Evolutionary conservation across 345 rosid genomes (phyloP).

Genomic region (Syzygium aromaticum): DNA sequence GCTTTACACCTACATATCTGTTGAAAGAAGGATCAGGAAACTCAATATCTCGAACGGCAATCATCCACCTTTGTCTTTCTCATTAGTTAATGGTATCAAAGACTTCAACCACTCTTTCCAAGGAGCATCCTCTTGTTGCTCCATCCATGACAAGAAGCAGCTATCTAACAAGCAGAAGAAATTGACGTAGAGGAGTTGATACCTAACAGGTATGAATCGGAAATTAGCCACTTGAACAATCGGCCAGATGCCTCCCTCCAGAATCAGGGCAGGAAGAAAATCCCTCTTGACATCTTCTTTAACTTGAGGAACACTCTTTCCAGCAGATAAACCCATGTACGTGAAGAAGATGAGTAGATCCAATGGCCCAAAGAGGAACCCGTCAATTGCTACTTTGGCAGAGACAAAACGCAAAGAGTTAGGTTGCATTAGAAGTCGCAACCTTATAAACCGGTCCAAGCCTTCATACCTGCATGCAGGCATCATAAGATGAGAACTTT

Average conservation of each 20-base stretch:
- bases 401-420: slow-evolving; percentile 65
- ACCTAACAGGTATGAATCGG: slow-evolving; percentile 73
- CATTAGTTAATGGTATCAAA: slow-evolving; percentile 7
- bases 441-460: slow-evolving; percentile 61
- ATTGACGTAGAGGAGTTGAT: slow-evolving; percentile 88
- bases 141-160: slow-evolving; percentile 80
- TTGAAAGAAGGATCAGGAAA: background rate
- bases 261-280: slow-evolving; percentile 74
- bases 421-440: slow-evolving; percentile 55
- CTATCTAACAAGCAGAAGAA: slow-evolving; percentile 87
- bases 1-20: background rate
- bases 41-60: background rate
- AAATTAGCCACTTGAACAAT: slow-evolving; percentile 81
- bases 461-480: slow-evolving; percentile 61
- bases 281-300: slow-evolving; percentile 88
- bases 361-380: slow-evolving; percentile 78
- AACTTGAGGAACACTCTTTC: slow-evolving; percentile 58
- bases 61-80: slow-evolving; percentile 11
- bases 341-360: slow-evolving; percentile 82
- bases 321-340: slow-evolving; percentile 78
- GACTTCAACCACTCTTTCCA: slow-evolving; percentile 72
- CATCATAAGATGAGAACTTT: background rate
- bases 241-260: slow-evolving; percentile 90
- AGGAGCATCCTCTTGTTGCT: slow-evolving; percentile 90
- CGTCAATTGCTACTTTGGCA: slow-evolving; percentile 82